Base-by-base conservation (phyloP, 2,329 filamentous ascomycete species). In the Thelonectria discophora region DNA sequence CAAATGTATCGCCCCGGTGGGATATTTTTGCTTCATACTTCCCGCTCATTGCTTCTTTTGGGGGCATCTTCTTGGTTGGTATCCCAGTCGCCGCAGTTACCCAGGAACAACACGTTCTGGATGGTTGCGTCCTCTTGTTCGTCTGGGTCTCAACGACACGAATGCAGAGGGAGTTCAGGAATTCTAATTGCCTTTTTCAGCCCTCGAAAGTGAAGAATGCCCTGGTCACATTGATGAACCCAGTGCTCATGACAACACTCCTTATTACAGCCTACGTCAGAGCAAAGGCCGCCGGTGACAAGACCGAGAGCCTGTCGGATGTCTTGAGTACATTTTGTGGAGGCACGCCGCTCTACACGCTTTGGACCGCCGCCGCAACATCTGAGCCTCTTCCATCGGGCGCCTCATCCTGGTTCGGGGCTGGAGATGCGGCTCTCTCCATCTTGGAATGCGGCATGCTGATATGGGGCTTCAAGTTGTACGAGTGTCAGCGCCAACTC, bases 401-500 rank as follows among this genome's bases (percentile, higher is more conserved):
- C 27, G 64, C 59, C 3, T 55, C 55, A 5, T 55, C 54, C 1
- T 77, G 76, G 73, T 78, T 80, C 53, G 81, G 81, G 2, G 82
- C 82, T 0, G 83, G 83, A 9, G 82, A 85, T 61, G 70, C 79
- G 3, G 82, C 83, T 0, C 74, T 80, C 1, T 80, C 81, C 0
- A 69, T 85, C 3, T 80, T 85, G 3, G 81, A 84, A 66, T 78
- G 80, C 3, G 83, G 82, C 11, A 82, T 85, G 21, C 76, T 84
- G 3, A 75, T 79, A 3, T 85, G 83, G 83, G 83, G 83, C 0
- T 79, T 85, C 64, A 85, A 85, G 71, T 75, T 85, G 3, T 83
- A 80, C 65, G 81, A 84, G 63, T 83, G 81, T 70, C 80, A 82
- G 4, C 63, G 66, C 2, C 80, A 82, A 51, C 74, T 85, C 1